Base-by-base conservation (phyloP, 2,329 filamentous ascomycete genomes). In the Colletotrichum theobromicola region DNA sequence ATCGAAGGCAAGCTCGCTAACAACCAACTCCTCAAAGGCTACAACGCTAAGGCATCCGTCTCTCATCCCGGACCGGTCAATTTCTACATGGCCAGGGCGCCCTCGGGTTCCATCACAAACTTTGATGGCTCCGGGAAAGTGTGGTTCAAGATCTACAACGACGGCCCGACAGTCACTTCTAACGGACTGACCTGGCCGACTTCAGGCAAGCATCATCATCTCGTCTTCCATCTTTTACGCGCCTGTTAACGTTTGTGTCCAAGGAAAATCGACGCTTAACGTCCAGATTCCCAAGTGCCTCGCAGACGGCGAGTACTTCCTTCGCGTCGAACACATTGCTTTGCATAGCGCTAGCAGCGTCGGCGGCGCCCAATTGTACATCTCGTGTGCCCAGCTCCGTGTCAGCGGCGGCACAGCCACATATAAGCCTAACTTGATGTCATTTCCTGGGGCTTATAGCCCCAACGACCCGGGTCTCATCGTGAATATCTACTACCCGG, bases 311-410 rank as follows among this genome's bases (percentile, higher is more conserved):
- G 85, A 88, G 74, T 89, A 89, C 77, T 83, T 89, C 30, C 79
- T 89, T 6, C 84, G 87, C 16, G 84, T 86, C 21, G 87, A 89
- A 79, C 87, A 88, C 74, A 85, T 88, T 68, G 87, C 83, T 5
- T 82, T 89, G 12, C 87, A 89, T 79, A 81, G 79, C 63, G 86
- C 87, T 4, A 79, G 82, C 46, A 78, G 77, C 10, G 78, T 79
- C 7, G 84, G 84, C 5, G 87, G 87, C 4, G 87, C 87, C 6
- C 86, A 89, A 80, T 83, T 86, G 55, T 88, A 88, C 75, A 83
- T 88, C 68, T 84, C 83, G 21, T 86, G 84, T 69, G 84, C 82
- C 5, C 84, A 86, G 78, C 75, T 87, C 46, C 83, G 80, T 16
- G 84, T 88, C 50, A 85, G 81, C 6, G 86, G 86, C 13, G 85